These are phyloP conservation scores for Clonostachys solani DNA, from an alignment of 2,329 filamentous ascomycete genomes.

Conservation along the genomic window DNA sequence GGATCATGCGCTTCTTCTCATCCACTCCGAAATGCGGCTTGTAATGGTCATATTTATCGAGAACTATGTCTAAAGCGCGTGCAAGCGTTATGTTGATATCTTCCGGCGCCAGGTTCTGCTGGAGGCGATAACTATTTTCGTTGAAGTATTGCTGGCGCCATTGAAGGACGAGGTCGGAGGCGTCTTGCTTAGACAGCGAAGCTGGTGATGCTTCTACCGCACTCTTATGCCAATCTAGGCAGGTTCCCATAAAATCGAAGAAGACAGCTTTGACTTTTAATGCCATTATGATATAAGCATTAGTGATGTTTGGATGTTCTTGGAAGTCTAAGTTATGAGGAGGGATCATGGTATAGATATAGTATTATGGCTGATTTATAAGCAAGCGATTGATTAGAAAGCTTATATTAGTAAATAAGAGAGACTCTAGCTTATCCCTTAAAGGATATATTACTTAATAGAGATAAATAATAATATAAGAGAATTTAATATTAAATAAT, in stretches of 20 bases:
- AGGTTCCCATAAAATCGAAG: conserved; percentile 57
- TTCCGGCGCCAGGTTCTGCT: conserved; percentile 27
- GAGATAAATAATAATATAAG: too few species aligned
- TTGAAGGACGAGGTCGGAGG: conserved; percentile 37
- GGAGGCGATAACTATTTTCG: conserved; percentile 31
- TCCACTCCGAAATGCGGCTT: background rate
- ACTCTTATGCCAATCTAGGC: conserved; percentile 47
- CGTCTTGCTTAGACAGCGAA: conserved; percentile 17
- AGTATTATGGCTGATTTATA: too few species aligned
- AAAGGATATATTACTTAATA: too few species aligned
- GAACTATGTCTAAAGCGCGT: conserved; percentile 28
- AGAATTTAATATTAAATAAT: too few species aligned
- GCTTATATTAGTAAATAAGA: too few species aligned
- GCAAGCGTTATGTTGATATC: conserved; percentile 47
- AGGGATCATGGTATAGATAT: too few species aligned
- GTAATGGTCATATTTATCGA: background rate
- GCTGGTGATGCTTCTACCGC: conserved; percentile 26
- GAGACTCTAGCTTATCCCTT: too few species aligned
- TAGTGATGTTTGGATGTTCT: too few species aligned
- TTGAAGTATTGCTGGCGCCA: conserved; percentile 48
- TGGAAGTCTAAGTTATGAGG: too few species aligned
- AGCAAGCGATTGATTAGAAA: too few species aligned
- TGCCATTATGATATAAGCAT: too few species aligned
- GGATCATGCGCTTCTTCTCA: conserved; percentile 15
- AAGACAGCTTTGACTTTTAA: conserved; percentile 38